Evolutionary conservation across 176 grass and related monocot species (phyloP), one percentile per base, ranked within the genome.

Genomic region (Thalia dealbata): DNA sequence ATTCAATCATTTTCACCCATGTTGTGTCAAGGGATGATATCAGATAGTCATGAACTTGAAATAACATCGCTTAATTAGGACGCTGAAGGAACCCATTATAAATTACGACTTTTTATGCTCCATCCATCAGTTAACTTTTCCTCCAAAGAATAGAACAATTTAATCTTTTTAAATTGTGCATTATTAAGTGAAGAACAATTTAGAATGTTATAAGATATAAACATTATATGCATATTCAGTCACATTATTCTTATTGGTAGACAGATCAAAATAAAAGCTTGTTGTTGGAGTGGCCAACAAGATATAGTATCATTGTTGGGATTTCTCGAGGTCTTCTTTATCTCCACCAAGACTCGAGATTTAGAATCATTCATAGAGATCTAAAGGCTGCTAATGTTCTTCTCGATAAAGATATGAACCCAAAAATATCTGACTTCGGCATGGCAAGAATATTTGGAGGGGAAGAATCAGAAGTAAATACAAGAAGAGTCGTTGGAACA

Each of bases 341-440:
- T 14, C 14, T 64, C 22, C 62, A 64, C 13, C 62, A 64, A 28
- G 62, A 64, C 29, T 64, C 62, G 7, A 30, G 62, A 18, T 30
- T 64, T 30, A 64, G 26, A 16, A 64, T 64, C 62, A 64, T 64
- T 12, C 62, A 64, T 32, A 28, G 62, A 7, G 62, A 64, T 18
- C 14, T 70, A 12, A 70, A 70, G 50, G 38, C 67, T 7, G 26
- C 42, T 15, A 70, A 70, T 2, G 3, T 70, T 24, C 67, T 70
- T 48, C 67, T 70, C 1, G 67, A 70, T 18, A 16, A 70, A 32
- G 67, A 70, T 16, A 70, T 70, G 67, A 70, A 70, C 29, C 67
- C 67, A 6, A 70, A 70, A 25, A 70, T 70, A 22, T 70, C 67
- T 1, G 67, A 70, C 11, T 70, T 70, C 23, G 67, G 67, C 10